Evolutionary conservation across 176 grass and related monocot species (phyloP).

Genomic region (Alloteropsis semialata): DNA sequence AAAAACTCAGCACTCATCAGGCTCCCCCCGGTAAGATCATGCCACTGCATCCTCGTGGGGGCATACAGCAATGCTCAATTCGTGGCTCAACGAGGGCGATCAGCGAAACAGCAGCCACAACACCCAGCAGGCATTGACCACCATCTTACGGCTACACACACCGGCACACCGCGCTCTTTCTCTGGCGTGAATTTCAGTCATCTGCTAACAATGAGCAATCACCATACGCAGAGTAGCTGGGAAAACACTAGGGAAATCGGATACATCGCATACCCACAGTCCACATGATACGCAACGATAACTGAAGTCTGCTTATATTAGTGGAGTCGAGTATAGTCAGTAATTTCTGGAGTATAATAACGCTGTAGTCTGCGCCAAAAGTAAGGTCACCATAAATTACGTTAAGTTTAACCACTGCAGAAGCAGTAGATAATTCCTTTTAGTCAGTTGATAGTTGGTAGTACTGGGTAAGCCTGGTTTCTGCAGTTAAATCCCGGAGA

Average conservation of each 20-base stretch:
- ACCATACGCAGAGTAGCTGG: background rate
- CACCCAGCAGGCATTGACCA: background rate
- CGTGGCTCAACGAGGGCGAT: background rate
- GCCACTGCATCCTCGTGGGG: background rate
- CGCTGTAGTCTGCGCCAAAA: background rate
- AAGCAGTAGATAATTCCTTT: background rate
- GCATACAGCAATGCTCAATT: background rate
- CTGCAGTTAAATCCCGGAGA: background rate
- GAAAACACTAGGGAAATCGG: background rate
- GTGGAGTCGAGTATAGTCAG: background rate
- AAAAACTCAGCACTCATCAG: background rate
- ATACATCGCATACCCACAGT: background rate
- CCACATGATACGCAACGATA: background rate
- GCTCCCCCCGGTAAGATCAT: background rate
- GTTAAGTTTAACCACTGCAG: background rate
- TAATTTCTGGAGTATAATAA: background rate
- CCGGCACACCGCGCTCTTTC: background rate
- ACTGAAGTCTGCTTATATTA: background rate
- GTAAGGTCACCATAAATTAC: background rate
- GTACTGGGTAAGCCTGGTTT: background rate
- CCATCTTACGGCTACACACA: background rate
- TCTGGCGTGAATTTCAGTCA: background rate
- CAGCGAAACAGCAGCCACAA: too few species aligned
- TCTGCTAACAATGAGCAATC: background rate
- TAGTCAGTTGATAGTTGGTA: background rate